phyloP scores from a whole-genome alignment of 2,329 filamentous ascomycete species.

The Furcasterigmium sp. region DNA sequence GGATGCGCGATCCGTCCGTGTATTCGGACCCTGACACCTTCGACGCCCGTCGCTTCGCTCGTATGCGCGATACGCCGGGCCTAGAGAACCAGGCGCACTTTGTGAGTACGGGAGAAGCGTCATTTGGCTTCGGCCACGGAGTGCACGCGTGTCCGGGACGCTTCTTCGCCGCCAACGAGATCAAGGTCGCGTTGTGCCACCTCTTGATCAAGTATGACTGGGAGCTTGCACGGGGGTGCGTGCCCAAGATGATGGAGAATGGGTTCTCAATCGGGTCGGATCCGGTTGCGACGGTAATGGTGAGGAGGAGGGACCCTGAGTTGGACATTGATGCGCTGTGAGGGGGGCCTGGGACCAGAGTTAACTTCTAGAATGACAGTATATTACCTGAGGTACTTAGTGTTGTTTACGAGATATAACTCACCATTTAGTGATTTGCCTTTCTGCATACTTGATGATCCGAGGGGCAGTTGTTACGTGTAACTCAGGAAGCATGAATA shows the following conservation, averaged over 20 bases:
- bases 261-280: slow-evolving; percentile 1
- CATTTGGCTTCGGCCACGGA: slow-evolving; percentile 30
- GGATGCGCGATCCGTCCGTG: slow-evolving; percentile 3
- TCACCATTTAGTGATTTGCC: too few relatives aligned
- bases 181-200: slow-evolving; percentile 36
- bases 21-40: slow-evolving; percentile 3
- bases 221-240: slow-evolving; percentile 4
- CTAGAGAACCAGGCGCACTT: slow-evolving; percentile 28
- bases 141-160: slow-evolving; percentile 34
- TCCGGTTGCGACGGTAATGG: slow-evolving; percentile 4
- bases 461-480: too few relatives aligned
- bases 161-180: slow-evolving; percentile 39
- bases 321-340: slow-evolving; percentile 9
- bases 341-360: too few relatives aligned
- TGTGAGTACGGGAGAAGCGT: slow-evolving; percentile 28
- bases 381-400: too few relatives aligned
- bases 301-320: slow-evolving; percentile 6
- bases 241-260: slow-evolving; percentile 2
- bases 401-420: too few relatives aligned
- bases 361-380: too few relatives aligned
- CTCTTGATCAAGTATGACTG: slow-evolving; percentile 35
- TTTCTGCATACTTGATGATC: too few relatives aligned
- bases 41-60: slow-evolving; percentile 3
- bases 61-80: slow-evolving; percentile 2
- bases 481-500: too few relatives aligned